phyloP scores from a whole-genome alignment of 2,329 filamentous ascomycete genomes.

The Phyllosticta paracitricarpa region DNA sequence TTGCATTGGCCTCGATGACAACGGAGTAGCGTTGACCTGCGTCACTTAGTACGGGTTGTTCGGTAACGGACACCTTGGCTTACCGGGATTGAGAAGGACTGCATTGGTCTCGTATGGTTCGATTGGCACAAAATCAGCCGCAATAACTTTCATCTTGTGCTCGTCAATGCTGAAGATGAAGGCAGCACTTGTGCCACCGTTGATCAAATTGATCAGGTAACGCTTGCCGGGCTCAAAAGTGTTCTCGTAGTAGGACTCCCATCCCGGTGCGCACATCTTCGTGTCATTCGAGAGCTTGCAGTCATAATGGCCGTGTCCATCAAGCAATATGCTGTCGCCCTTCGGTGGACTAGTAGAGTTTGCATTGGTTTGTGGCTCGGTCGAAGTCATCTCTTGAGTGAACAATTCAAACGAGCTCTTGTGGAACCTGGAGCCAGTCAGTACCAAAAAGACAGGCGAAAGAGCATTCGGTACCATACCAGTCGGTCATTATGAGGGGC shows the following conservation, averaged over 20 bases:
- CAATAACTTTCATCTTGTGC: constrained; percentile 28
- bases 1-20: constrained; percentile 32
- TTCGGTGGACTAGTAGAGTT: not conserved
- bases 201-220: constrained; percentile 36
- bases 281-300: not conserved
- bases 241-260: not conserved
- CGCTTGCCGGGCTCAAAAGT: constrained; percentile 25
- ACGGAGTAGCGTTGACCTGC: constrained; percentile 37
- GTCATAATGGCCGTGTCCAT: constrained; percentile 5
- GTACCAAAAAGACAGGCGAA: constrained; percentile 16
- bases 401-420: constrained; percentile 5
- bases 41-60: not conserved
- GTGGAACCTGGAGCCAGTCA: constrained; percentile 29
- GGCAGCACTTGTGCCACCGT: constrained; percentile 28
- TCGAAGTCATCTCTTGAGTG: not conserved
- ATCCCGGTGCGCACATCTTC: constrained; percentile 1
- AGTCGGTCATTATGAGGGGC: constrained; percentile 50
- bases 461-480: constrained; percentile 23
- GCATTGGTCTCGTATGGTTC: constrained; percentile 24
- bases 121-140: constrained; percentile 27
- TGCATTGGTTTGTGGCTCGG: not conserved
- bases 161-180: constrained; percentile 31
- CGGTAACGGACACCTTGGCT: not conserved
- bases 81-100: constrained; percentile 13
- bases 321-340: constrained; percentile 5